Conservation (phyloP, 768 basidiomycete species). For the Naganishia onofrii region DNA sequence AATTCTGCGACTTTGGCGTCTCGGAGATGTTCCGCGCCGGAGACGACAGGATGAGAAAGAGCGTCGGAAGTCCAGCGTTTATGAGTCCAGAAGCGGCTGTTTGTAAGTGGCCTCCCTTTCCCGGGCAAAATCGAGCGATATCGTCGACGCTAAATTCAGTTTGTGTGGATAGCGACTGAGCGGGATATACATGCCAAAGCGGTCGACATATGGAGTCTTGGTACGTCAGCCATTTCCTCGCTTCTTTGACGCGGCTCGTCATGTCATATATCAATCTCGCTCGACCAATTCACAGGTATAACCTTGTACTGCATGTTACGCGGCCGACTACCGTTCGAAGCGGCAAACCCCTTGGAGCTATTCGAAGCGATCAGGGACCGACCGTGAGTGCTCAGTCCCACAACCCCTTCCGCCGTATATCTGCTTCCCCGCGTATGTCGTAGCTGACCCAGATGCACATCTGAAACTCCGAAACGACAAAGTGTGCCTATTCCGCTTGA, state of each 20-base stretch:
- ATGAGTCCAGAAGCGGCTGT: conserved; percentile 46
- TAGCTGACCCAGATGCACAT: no score
- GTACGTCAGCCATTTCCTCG: conserved; percentile 30
- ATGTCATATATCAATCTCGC: no score
- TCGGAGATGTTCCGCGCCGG: conserved; percentile 49
- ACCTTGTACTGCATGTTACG: conserved; percentile 52
- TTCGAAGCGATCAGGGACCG: conserved; percentile 46
- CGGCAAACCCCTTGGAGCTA: conserved; percentile 47
- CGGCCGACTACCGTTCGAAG: conserved; percentile 48
- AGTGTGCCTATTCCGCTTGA: conserved; percentile 44
- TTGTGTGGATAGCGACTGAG: conserved; percentile 33
- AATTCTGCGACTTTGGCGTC: conserved; percentile 53
- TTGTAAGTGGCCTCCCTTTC: conserved; percentile 14
- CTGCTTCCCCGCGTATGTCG: no score
- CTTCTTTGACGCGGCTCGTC: no score
- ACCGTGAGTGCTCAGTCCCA: conserved; percentile 43
- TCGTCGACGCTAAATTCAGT: not conserved
- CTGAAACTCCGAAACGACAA: not conserved
- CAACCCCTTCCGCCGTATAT: no score
- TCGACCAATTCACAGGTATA: conserved; percentile 42
- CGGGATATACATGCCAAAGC: conserved; percentile 47
- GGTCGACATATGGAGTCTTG: conserved; percentile 50
- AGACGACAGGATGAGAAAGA: conserved; percentile 50
- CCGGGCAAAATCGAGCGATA: no score
- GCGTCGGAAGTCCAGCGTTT: conserved; percentile 52